Evolutionary conservation across 257 asterid genomes (phyloP).

Genomic region (Voacanga thouarsii): DNA sequence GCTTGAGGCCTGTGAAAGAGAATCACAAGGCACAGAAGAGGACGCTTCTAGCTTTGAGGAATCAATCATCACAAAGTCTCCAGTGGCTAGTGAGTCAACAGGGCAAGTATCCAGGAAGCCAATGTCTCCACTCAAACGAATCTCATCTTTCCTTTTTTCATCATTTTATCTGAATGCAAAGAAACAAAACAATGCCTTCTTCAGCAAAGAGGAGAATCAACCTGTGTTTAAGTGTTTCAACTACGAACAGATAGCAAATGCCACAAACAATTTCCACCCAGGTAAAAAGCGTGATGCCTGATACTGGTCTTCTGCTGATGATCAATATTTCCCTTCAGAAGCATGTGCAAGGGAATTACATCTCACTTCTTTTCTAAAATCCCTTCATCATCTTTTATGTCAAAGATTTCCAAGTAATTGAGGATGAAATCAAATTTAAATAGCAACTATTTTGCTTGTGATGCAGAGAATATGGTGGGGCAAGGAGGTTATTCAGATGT

Average conservation of each 20-base stretch:
- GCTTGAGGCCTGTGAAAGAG: constrained; percentile 43
- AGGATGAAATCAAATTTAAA: not conserved
- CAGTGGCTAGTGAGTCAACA: constrained; percentile 17
- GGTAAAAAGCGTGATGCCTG: constrained; percentile 29
- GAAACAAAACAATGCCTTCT: constrained; percentile 29
- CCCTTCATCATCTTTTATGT: not conserved
- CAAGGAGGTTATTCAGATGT: constrained; percentile 87
- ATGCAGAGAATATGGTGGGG: constrained; percentile 74
- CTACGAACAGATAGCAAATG: constrained; percentile 52
- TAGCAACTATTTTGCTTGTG: not conserved
- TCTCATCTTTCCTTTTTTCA: constrained; percentile 42
- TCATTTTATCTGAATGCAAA: constrained; percentile 29
- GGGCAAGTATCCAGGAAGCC: constrained; percentile 36
- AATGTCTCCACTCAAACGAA: constrained; percentile 40
- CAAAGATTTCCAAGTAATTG: not conserved
- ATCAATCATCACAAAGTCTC: constrained; percentile 24
- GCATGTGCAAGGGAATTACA: not conserved
- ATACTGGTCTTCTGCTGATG: not conserved
- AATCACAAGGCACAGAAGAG: constrained; percentile 44
- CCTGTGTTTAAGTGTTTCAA: constrained; percentile 51
- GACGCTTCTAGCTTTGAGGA: constrained; percentile 45
- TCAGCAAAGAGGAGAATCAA: constrained; percentile 28
- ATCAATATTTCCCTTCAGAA: not conserved
- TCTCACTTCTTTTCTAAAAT: not conserved
- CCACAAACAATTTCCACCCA: constrained; percentile 60